Conservation (phyloP, 1,284 basidiomycete species). For the Coniophora puteana region DNA sequence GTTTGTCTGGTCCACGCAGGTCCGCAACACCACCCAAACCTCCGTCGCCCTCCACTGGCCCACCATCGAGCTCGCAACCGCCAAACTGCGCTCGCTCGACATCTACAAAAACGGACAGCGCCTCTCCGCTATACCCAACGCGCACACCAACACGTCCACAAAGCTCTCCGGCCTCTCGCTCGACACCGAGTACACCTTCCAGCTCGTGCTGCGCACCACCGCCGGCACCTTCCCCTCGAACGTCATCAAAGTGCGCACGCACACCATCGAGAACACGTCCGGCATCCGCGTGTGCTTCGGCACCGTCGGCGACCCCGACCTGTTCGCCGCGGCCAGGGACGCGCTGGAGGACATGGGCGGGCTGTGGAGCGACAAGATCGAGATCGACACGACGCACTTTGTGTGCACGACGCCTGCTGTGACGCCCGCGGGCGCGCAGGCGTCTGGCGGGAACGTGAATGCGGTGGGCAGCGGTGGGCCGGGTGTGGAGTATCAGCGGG, state of each 20-base stretch:
- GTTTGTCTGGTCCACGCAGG: slow-evolving; percentile 34
- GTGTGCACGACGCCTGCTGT: slow-evolving; percentile 86
- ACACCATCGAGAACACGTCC: slow-evolving; percentile 91
- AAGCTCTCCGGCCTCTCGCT: slow-evolving; percentile 89
- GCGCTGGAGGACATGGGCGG: slow-evolving; percentile 82
- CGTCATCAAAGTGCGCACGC: slow-evolving; percentile 76
- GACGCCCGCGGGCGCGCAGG: slow-evolving; percentile 57
- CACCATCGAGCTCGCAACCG: slow-evolving; percentile 76
- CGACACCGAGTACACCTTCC: slow-evolving; percentile 89
- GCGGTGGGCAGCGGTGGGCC: slow-evolving; percentile 52
- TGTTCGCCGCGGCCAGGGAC: slow-evolving; percentile 75
- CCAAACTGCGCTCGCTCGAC: slow-evolving; percentile 82
- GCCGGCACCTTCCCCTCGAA: slow-evolving; percentile 89
- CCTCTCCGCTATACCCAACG: slow-evolving; percentile 80
- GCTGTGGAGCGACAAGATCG: slow-evolving; percentile 84
- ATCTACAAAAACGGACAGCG: slow-evolving; percentile 90
- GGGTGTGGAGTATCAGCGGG: slow-evolving; percentile 86
- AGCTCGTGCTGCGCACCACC: slow-evolving; percentile 85
- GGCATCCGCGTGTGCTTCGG: slow-evolving; percentile 93
- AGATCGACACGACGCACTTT: slow-evolving; percentile 96
- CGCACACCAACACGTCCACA: slow-evolving; percentile 78
- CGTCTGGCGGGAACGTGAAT: slow-evolving; percentile 37
- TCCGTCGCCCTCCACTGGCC: slow-evolving; percentile 94
- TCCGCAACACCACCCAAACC: slow-evolving; percentile 94
- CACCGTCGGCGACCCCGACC: slow-evolving; percentile 70